These are phyloP conservation scores for Schizophyllum commune DNA, from an alignment of 1,284 basidiomycete species.

Conservation along the genomic window DNA sequence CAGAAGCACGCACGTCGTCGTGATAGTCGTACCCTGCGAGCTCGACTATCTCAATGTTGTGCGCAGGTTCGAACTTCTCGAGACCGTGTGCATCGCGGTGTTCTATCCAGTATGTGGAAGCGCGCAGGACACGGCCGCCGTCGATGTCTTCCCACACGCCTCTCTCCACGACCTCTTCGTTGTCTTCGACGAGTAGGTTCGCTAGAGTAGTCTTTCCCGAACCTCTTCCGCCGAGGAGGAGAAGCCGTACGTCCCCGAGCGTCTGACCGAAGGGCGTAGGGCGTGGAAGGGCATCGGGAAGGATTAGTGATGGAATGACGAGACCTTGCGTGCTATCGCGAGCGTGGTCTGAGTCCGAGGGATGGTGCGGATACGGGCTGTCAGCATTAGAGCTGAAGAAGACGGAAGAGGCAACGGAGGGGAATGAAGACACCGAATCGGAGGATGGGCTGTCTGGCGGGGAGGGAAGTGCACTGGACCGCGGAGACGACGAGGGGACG, in stretches of 20 bases:
- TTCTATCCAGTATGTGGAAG: conserved; percentile 1
- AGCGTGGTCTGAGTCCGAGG: background rate
- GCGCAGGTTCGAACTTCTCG: background rate
- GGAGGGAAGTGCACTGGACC: background rate
- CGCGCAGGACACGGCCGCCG: background rate
- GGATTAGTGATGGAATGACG: background rate
- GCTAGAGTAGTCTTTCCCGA: background rate
- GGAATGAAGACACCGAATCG: background rate
- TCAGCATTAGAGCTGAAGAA: background rate
- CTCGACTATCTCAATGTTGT: background rate
- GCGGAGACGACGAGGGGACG: background rate
- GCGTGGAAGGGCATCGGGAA: background rate
- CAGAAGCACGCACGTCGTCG: background rate
- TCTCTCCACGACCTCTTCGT: background rate
- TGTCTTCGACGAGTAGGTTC: background rate
- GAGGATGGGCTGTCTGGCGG: background rate
- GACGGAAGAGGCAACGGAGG: background rate
- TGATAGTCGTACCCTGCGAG: background rate
- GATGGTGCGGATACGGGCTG: background rate
- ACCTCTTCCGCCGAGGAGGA: background rate
- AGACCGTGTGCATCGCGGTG: background rate
- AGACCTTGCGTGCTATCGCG: background rate
- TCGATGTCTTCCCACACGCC: background rate
- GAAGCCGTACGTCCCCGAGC: background rate
- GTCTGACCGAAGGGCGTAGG: background rate